phyloP scores from a whole-genome alignment of 441 rosid genomes.

The Sinapis alba region DNA sequence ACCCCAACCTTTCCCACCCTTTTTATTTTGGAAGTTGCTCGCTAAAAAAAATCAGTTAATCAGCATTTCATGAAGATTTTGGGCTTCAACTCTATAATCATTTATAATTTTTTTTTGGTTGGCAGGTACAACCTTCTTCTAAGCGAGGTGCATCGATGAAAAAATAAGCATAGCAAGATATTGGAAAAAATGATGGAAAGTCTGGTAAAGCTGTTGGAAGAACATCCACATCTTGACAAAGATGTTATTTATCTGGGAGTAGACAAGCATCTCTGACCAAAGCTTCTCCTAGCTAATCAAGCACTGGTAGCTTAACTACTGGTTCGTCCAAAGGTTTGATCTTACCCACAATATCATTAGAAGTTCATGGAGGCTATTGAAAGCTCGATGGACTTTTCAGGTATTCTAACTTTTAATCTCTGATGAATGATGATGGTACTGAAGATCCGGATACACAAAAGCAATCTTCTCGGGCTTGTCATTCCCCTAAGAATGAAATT shows the following conservation, averaged over 20 bases:
- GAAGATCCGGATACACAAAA: slow-evolving; percentile 64
- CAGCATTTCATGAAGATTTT: background rate
- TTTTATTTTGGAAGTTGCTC: background rate
- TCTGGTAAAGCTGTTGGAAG: slow-evolving; percentile 68
- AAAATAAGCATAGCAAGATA: slow-evolving; percentile 74
- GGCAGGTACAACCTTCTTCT: slow-evolving; percentile 61
- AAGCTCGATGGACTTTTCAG: slow-evolving; percentile 54
- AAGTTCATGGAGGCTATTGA: slow-evolving; percentile 47
- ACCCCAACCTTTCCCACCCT: background rate
- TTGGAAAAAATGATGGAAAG: slow-evolving; percentile 72
- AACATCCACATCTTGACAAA: slow-evolving; percentile 59
- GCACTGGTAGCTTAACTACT: slow-evolving; percentile 57
- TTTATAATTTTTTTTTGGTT: slow-evolving; percentile 27
- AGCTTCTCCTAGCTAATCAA: slow-evolving; percentile 51
- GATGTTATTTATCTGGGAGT: slow-evolving; percentile 60
- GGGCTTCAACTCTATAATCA: background rate
- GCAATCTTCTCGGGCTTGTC: slow-evolving; percentile 61
- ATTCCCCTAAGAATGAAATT: slow-evolving; percentile 80
- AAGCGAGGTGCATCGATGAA: slow-evolving; percentile 60
- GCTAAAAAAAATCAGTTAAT: background rate
- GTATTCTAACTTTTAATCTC: slow-evolving; percentile 47
- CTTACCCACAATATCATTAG: slow-evolving; percentile 47
- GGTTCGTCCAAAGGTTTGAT: slow-evolving; percentile 54
- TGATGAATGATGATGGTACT: slow-evolving; percentile 63
- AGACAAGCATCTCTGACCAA: slow-evolving; percentile 63